Base-by-base conservation (phyloP, 2,329 filamentous ascomycete genomes). In the Lachnellula hyalina region DNA sequence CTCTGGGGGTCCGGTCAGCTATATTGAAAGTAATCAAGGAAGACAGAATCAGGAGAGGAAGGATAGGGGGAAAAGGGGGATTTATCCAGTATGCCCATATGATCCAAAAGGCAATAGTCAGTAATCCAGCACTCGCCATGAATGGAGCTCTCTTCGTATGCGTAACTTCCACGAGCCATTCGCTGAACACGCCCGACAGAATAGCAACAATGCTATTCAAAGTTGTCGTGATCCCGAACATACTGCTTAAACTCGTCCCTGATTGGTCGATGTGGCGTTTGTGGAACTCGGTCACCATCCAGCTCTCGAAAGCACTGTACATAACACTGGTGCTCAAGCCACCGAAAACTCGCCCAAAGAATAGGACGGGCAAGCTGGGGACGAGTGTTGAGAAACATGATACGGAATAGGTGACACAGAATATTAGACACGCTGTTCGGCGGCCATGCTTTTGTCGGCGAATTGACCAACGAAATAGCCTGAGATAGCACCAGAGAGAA, bases 251-350 rank as follows among this genome's bases (percentile, higher is more conserved):
- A 41, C 73, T 74, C 7, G 71, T 66, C 8, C 72, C 71, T 7
- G 67, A 68, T n/a, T 75, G 67, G 28, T 73, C 71, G 7, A 80
- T 59, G 12, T 72, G 72, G 42, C 75, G 68, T 42, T 72, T 69
- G 48, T 80, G 76, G 61, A 76, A 84, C 61, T 84, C 80, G 47
- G 78, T 75, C 28, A 84, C 76, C 72, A 84, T 79, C 81, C 81
- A 85, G 61, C 77, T 80, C 66, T 85, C 81, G 59, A 84, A 83
- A 5, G 76, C 78, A 44, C 75, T 81, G 70, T 80, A 84, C 32
- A 84, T 72, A 41, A 84, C 67, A 25, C 79, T 82, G 35, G 80
- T 79, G 28, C 75, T 77, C 46, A 84, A 56, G 0, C 82, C 82
- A 21, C 79, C 80, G 4, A 83, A 72, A 0, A 79, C 66, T 48